Percentiles rank a stretch among this genome's conserved stretches.
These are phyloP conservation scores for Globisporangium cederbergense DNA, from an alignment of 352 stramenopile species.

Conservation along the genomic window DNA sequence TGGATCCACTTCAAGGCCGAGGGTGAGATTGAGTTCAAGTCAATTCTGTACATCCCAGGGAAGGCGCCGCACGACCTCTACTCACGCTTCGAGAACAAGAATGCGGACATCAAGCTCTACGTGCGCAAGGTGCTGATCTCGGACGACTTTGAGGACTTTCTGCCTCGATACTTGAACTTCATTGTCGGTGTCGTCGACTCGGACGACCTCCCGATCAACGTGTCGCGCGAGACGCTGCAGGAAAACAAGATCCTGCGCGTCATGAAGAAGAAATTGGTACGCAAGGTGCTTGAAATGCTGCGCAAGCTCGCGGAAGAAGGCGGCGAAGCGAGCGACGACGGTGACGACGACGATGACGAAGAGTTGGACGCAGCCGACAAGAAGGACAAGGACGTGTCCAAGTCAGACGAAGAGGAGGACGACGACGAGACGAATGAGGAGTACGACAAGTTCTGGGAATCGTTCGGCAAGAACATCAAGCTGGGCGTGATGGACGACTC, in stretches of 20 bases:
- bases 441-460: slow-evolving; percentile 98
- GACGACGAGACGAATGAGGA: slow-evolving; percentile 70
- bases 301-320: slow-evolving; percentile 90
- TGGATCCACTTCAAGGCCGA: slow-evolving; percentile 99
- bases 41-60: slow-evolving; percentile 96
- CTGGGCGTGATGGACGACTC: slow-evolving; percentile 98
- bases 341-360: slow-evolving; percentile 46
- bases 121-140: slow-evolving; percentile 99
- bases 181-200: slow-evolving; percentile 98
- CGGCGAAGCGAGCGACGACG: slow-evolving; percentile 78
- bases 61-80: slow-evolving; percentile 86
- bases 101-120: slow-evolving; percentile 96
- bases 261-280: slow-evolving; percentile 99
- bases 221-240: slow-evolving; percentile 98
- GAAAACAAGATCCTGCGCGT: slow-evolving; percentile 99
- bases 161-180: slow-evolving; percentile 99
- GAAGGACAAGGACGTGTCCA: slow-evolving; percentile 74
- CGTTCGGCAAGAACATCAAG: slow-evolving; percentile 98
- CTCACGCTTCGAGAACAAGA: slow-evolving; percentile 90
- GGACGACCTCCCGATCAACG: slow-evolving; percentile 99
- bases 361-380: slow-evolving; percentile 57
- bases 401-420: slow-evolving; percentile 36
- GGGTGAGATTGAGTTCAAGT: slow-evolving; percentile 99
- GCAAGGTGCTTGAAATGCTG: slow-evolving; percentile 99
- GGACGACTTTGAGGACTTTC: slow-evolving; percentile 97